Conservation (phyloP, 78 protist genomes). For the Chrysochromulina parva region DNA sequence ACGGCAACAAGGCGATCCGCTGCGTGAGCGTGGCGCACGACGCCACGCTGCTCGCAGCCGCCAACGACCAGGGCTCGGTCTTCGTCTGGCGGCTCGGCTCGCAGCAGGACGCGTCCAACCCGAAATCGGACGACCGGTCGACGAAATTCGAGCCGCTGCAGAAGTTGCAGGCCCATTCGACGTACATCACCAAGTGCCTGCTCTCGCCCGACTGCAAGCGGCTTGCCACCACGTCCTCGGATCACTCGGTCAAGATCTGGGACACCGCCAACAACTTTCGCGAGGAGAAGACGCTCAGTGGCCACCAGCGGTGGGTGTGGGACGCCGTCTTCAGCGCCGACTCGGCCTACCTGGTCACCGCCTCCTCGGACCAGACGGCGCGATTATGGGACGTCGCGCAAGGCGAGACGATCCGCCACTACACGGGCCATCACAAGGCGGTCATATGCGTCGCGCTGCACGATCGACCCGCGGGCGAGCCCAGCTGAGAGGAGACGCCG, state of each 20-base stretch:
- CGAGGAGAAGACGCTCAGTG: no score
- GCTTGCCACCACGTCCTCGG: constrained; percentile 93
- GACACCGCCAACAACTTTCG: constrained; percentile 50
- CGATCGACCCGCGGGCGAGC: background rate
- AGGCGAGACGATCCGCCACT: constrained; percentile 77
- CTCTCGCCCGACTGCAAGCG: constrained; percentile 82
- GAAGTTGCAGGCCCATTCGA: constrained; percentile 66
- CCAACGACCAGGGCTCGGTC: constrained; percentile 79
- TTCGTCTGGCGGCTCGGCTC: constrained; percentile 67
- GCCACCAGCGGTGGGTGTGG: constrained; percentile 90
- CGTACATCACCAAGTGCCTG: constrained; percentile 72
- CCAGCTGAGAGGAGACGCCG: no score
- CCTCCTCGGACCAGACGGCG: constrained; percentile 84
- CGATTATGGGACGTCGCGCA: constrained; percentile 84
- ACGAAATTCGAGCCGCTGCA: constrained; percentile 19
- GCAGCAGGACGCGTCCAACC: constrained; percentile 3
- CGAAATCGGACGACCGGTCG: background rate
- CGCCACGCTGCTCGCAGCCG: constrained; percentile 73
- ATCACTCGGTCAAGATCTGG: constrained; percentile 84
- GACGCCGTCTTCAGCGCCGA: constrained; percentile 92
- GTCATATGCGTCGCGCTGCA: constrained; percentile 32
- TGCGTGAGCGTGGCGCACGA: constrained; percentile 66
- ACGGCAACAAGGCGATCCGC: constrained; percentile 77
- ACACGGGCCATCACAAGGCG: constrained; percentile 86
- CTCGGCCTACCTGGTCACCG: constrained; percentile 91